Conservation (phyloP, 345 rosid genomes). For the Isatis tinctoria region DNA sequence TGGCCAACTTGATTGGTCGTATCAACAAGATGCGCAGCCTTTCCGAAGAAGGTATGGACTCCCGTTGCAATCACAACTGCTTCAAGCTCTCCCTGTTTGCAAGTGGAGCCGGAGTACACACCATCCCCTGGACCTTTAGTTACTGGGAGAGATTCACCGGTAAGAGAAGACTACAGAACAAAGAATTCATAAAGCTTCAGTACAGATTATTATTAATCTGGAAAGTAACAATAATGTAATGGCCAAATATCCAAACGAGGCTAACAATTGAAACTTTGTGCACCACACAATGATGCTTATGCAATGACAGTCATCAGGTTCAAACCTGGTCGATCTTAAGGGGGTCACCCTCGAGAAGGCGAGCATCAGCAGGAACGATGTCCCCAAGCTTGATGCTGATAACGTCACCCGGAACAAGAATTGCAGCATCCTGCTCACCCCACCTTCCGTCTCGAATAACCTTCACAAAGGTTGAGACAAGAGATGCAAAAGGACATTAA, state of each 20-base stretch:
- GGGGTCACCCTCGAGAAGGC: conserved; percentile 93
- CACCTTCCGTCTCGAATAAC: conserved; percentile 96
- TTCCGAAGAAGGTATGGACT: conserved; percentile 97
- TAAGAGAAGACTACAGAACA: conserved; percentile 81
- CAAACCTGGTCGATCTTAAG: conserved; percentile 91
- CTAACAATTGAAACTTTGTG: background rate
- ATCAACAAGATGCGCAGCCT: conserved; percentile 98
- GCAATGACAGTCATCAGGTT: background rate
- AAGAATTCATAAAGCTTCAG: conserved; percentile 5
- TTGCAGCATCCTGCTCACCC: conserved; percentile 88
- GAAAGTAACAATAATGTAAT: background rate
- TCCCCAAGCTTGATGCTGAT: conserved; percentile 91
- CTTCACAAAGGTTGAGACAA: conserved; percentile 35
- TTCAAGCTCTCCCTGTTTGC: conserved; percentile 98
- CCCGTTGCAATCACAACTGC: conserved; percentile 96
- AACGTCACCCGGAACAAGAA: conserved; percentile 91
- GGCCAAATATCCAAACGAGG: background rate
- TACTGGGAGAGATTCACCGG: conserved; percentile 98
- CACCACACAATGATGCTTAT: background rate
- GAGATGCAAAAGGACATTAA: background rate
- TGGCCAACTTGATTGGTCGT: conserved; percentile 99
- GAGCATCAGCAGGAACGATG: conserved; percentile 96
- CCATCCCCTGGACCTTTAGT: conserved; percentile 98
- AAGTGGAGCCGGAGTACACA: conserved; percentile 94
- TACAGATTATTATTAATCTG: background rate